Base-by-base conservation (phyloP, 2,329 filamentous ascomycete genomes). In the Neopestalotiopsis rosae region DNA sequence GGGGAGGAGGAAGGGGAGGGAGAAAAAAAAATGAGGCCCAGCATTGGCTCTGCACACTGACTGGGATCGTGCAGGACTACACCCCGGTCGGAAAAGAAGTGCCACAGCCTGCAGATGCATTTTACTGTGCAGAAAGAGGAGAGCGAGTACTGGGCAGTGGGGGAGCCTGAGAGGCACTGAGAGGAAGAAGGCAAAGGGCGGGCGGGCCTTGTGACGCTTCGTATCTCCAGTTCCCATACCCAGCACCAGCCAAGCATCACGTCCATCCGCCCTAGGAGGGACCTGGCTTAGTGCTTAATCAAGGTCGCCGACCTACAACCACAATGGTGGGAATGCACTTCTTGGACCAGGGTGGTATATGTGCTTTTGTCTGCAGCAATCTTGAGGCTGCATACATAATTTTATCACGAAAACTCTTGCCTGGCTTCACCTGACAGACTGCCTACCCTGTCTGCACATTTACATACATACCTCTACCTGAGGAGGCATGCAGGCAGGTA, bases 351-450 rank as follows among this genome's bases (percentile, higher is more conserved):
- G 59, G 59, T 64, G n/a, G 20, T 40, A 64, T 40, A 49, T 28
- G 61, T 49, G 61, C 42, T 45, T 64, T 64, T 64, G 61, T 45
- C 28, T 34, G 32, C 61, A 64, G 14, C 38, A 64, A 52, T 64
- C 38, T 64, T 32, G 40, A 49, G 61, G 61, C 61, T 64, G 61
- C 61, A 64, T 64, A 52, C 61, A 28, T 62, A 34, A 64, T 45
- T 52, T 52, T 32, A 64, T 64, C 61, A 64, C 61, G 61, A 64
- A 64, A 64, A 64, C 61, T 64, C 61, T 64, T 64, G 6, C 40
- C 61, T 20, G 14, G 24, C 13, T 24, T 28, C 61, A 49, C 38
- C 61, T 40, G 20, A 49, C 61, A 49, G 38, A 59, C 57, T 30
- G 20, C 20, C n/a, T 59, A 30, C 24, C 24, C 57, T 59, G 24